Evolutionary conservation across 139 green algal genomes (phyloP).

Genomic region (Zygnema circumcarinatum): DNA sequence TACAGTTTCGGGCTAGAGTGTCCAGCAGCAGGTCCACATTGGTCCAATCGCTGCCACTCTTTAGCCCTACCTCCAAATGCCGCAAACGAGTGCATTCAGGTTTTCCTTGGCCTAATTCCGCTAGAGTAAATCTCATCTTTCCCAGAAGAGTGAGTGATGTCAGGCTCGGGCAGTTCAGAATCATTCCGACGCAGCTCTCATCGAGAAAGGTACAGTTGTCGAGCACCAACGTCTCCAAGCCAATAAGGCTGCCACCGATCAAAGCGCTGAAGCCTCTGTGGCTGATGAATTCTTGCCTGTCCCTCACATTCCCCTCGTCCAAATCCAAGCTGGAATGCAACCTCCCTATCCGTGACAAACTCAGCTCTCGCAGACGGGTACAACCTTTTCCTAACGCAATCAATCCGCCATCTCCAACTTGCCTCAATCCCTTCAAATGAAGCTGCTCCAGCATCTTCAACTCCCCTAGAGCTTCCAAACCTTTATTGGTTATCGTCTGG

Average conservation of each 20-base stretch:
- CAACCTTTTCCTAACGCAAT: background rate
- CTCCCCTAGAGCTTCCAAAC: background rate
- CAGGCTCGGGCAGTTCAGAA: background rate
- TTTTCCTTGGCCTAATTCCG: background rate
- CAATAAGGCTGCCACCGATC: background rate
- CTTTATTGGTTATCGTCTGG: background rate
- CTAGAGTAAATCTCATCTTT: background rate
- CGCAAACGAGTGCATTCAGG: background rate
- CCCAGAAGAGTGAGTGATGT: background rate
- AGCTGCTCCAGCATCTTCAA: background rate
- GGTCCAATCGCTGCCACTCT: background rate
- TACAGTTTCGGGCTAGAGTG: background rate
- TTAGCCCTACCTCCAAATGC: background rate
- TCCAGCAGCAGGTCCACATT: background rate
- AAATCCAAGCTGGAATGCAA: background rate
- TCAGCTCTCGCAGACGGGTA: background rate
- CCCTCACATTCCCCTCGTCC: background rate
- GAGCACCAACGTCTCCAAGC: background rate
- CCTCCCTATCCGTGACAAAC: background rate
- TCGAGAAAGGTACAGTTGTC: background rate
- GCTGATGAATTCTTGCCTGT: background rate
- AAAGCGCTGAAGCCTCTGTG: background rate
- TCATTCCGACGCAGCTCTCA: background rate
- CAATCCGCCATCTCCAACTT: background rate
- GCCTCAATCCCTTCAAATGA: background rate